Evolutionary conservation across 345 rosid genomes (phyloP), one percentile per base, ranked within the genome.

Genomic region (Eucalyptus marginata): DNA sequence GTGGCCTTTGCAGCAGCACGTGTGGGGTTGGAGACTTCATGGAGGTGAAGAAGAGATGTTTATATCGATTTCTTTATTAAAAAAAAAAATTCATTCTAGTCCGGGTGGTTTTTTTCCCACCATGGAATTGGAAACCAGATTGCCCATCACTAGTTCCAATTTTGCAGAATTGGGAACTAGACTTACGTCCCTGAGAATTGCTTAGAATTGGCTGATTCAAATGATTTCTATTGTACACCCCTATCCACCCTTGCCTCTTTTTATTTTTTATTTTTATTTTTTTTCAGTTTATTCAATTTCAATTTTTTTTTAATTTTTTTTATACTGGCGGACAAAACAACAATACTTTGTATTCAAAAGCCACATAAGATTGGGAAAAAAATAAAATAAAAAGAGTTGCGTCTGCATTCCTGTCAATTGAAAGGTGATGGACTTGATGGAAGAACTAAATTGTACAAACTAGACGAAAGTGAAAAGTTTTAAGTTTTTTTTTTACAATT

Each of bases 121-220:
- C 1, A 18, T 52, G 58, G 20, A 4, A 52, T 0, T 52, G 2
- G 10, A 7, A 52, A 50, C 17, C 51, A 50, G 15, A 58, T 20
- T 58, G 2, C 16, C 6, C 4, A 29, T 59, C 8, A 27, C 31
- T 0, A 12, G 13, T 59, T 59, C 31, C 8, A 59, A 59, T 25
- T 59, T 59, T 59, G n/a, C 0, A 7, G 1, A 27, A 59, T 6
- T 27, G 7, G 31, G 16, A 11, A 59, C 31, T 9, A 27, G 16
- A 59, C 4, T 1, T 1, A 6, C 7, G 0, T 27, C 68, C 15
- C 1, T 59, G 6, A 13, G 6, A 27, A 13, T 3, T 6, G 12
- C 16, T 16, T 29, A 27, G 31, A 27, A 27, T 24, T 0, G 0
- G 16, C 15, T 7, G 0, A 6, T 59, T 27, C 15, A 13, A 29